These are phyloP conservation scores for Amaranthus hypochondriacus DNA, from an alignment of 148 eudicot genomes.

Conservation along the genomic window DNA sequence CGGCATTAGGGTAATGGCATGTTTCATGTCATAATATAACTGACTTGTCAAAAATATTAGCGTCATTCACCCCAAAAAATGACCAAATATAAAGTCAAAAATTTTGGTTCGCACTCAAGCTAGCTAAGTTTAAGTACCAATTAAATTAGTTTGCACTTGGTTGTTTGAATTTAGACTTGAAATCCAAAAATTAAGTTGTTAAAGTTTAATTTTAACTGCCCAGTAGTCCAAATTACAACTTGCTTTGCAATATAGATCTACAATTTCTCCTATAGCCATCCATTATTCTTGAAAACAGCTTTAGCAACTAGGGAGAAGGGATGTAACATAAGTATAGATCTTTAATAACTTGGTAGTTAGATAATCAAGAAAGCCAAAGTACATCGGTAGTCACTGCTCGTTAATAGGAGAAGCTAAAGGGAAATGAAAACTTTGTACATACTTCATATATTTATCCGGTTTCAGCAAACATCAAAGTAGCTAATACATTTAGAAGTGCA, in stretches of 20 bases:
- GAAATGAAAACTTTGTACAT: not conserved
- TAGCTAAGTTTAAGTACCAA: too few relatives aligned
- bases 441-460: not conserved
- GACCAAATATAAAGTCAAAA: too few relatives aligned
- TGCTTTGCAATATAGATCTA: not conserved
- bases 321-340: not conserved
- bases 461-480: not conserved
- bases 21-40: too few relatives aligned
- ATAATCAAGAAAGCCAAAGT: constrained; percentile 4
- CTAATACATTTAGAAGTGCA: not conserved
- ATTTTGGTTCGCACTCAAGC: too few relatives aligned
- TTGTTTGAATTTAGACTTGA: too few relatives aligned
- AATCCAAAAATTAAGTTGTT: too few relatives aligned
- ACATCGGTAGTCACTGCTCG: not conserved
- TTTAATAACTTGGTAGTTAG: not conserved
- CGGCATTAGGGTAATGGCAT: too few relatives aligned
- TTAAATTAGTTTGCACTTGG: too few relatives aligned
- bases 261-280: not conserved
- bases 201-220: too few relatives aligned
- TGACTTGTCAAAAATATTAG: too few relatives aligned
- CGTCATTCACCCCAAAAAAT: too few relatives aligned
- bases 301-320: not conserved
- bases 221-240: too few relatives aligned
- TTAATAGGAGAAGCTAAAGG: not conserved
- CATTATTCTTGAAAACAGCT: not conserved